These are phyloP conservation scores for Rugosomyces carneus DNA, from an alignment of 1,284 basidiomycete species.

Conservation along the genomic window DNA sequence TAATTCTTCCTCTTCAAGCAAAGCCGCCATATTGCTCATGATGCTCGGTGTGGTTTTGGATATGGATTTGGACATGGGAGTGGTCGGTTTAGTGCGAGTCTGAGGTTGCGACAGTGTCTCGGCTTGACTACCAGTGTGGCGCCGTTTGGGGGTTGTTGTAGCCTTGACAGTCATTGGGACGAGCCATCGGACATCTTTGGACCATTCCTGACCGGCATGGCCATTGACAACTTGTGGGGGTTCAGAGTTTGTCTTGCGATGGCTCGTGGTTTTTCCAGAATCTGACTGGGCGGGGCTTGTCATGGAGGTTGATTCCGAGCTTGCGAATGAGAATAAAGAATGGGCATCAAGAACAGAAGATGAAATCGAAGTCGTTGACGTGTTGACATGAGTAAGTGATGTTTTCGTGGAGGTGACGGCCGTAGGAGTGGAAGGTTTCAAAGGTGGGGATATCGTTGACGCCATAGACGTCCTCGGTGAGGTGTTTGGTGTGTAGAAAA, in stretches of 20 bases:
- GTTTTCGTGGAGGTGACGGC: slow-evolving; percentile 17
- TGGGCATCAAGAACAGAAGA: slow-evolving; percentile 32
- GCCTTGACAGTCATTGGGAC: slow-evolving; percentile 31
- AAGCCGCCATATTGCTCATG: slow-evolving; percentile 49
- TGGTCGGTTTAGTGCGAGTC: slow-evolving; percentile 17
- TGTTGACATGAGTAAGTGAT: slow-evolving; percentile 22
- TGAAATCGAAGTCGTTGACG: slow-evolving; percentile 32
- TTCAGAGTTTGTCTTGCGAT: slow-evolving; percentile 14
- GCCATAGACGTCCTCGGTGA: slow-evolving; percentile 42
- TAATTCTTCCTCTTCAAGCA: slow-evolving; percentile 53
- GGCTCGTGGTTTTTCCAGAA: slow-evolving; percentile 14
- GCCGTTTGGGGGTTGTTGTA: slow-evolving; percentile 18
- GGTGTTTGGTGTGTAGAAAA: slow-evolving; percentile 47
- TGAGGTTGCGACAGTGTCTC: slow-evolving; percentile 13
- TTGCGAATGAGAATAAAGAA: slow-evolving; percentile 31
- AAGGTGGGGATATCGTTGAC: slow-evolving; percentile 21
- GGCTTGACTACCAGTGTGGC: slow-evolving; percentile 13
- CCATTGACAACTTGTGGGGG: slow-evolving; percentile 19
- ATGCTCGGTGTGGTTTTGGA: slow-evolving; percentile 32
- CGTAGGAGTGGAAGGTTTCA: slow-evolving; percentile 22
- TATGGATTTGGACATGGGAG: slow-evolving; percentile 16
- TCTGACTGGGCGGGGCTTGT: slow-evolving; percentile 28
- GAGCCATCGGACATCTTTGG: slow-evolving; percentile 61
- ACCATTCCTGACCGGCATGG: slow-evolving; percentile 50
- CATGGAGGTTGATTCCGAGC: slow-evolving; percentile 25